Percentiles rank a stretch among this genome's conserved stretches.
phyloP scores from a whole-genome alignment of 2,329 filamentous ascomycete species.

The Colletotrichum tamarilloi region DNA sequence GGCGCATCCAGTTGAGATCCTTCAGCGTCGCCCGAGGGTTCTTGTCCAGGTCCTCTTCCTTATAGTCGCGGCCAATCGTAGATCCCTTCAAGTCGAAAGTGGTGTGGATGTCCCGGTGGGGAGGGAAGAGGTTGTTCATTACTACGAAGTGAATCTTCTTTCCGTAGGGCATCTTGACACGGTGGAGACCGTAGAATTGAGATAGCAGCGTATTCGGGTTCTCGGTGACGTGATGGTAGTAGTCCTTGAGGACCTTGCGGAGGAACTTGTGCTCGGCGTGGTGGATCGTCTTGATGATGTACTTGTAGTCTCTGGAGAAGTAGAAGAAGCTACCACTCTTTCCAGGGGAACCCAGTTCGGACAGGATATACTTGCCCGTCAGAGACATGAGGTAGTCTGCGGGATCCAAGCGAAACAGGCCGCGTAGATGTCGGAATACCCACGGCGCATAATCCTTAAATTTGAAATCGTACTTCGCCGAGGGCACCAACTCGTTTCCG shows the following conservation, averaged over 20 bases:
- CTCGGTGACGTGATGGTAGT: constrained; percentile 90
- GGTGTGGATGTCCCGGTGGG: constrained; percentile 95
- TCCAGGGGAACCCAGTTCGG: constrained; percentile 94
- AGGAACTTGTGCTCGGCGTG: constrained; percentile 93
- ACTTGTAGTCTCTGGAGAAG: constrained; percentile 99
- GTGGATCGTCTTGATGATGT: constrained; percentile 99
- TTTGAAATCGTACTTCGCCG: constrained; percentile 99
- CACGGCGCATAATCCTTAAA: constrained; percentile 99
- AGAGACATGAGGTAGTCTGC: constrained; percentile 98
- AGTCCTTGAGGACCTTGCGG: constrained; percentile 86
- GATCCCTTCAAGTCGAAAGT: constrained; percentile 98
- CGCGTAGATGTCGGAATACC: constrained; percentile 94
- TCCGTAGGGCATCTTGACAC: constrained; percentile 98
- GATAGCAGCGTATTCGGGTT: constrained; percentile 98
- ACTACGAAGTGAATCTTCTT: constrained; percentile 99
- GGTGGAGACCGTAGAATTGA: constrained; percentile 96
- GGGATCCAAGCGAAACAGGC: constrained; percentile 90
- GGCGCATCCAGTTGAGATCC: constrained; percentile 94
- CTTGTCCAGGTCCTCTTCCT: constrained; percentile 85
- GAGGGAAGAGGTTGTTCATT: constrained; percentile 99
- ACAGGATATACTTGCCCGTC: constrained; percentile 98
- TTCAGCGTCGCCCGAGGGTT: constrained; percentile 96
- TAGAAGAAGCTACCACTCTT: constrained; percentile 99
- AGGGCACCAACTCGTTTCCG: constrained; percentile 96
- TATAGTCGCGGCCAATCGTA: constrained; percentile 91